Base-by-base conservation (phyloP, 495 filamentous ascomycete species). In the Penicillium lividum region DNA sequence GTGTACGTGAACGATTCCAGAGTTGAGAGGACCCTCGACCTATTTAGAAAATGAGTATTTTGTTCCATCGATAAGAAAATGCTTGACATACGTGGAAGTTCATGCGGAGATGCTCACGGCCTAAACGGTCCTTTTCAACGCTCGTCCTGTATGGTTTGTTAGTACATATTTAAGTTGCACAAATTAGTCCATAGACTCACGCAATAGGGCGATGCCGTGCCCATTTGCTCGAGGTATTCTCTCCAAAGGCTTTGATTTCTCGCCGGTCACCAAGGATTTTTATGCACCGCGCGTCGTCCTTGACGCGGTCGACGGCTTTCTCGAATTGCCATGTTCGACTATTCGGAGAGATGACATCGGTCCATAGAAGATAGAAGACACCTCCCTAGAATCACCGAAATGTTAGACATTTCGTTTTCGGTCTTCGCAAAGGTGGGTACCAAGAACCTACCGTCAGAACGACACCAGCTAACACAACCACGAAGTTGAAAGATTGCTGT, bases 311-410 rank as follows among this genome's bases (percentile, higher is more conserved):
- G 33, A 95, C 88, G 1, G 91, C 90, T 44, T 87, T 86, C 72
- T 95, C 96, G 77, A 95, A 98, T 71, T 95, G 89, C 64, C 84
- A 84, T 28, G 88, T 91, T 69, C 88, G 87, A 73, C 90, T 93
- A 68, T 93, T 88, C 3, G 89, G 84, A 11, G 90, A 88, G 69
- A 98, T 88, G 18, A 98, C 89, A 49, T 98, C 94, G 9, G 81
- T 79, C 69, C 90, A 98, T 31, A 98, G 81, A 36, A 96, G 74
- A 58, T 87, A 89, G 58, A 84, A 79, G 18, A 96, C 87, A 36
- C 86, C 85, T 62, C 87, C 86, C 91, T 93, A 68, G 13, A 42
- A 30, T n/a, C 8, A 43, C n/a, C n/a, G 42, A 44, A 6, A 3
- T 10, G 51, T 54, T 36, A 54, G 51, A 34, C 29, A 7, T 34